phyloP scores from a whole-genome alignment of 495 filamentous ascomycete genomes.

The Penicillium psychrofluorescens region DNA sequence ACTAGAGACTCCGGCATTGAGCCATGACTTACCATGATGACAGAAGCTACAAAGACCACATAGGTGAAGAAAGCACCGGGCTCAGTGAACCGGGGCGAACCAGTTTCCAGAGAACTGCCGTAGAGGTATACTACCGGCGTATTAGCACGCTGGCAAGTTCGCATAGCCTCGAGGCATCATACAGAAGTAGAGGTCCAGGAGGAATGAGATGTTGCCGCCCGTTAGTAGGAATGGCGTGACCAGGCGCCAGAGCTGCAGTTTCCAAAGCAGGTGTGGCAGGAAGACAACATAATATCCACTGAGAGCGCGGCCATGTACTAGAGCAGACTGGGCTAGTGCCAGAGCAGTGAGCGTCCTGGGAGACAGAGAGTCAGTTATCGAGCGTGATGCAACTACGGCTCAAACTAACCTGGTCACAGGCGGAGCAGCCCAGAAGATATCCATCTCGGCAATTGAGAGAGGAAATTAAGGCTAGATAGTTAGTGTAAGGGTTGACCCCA shows the following conservation, averaged over 20 bases:
- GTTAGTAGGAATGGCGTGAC: conserved; percentile 69
- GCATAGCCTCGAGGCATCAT: conserved; percentile 23
- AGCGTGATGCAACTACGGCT: background rate
- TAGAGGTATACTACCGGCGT: conserved; percentile 53
- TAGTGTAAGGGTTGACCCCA: conserved; percentile 3
- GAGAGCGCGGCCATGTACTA: conserved; percentile 55
- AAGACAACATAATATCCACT: conserved; percentile 50
- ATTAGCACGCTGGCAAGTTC: conserved; percentile 20
- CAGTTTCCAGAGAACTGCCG: conserved; percentile 52
- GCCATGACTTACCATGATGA: conserved; percentile 54
- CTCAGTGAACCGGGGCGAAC: conserved; percentile 50
- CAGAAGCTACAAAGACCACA: conserved; percentile 49
- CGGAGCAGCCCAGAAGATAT: conserved; percentile 64
- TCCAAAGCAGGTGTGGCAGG: conserved; percentile 46
- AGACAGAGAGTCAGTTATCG: conserved; percentile 11
- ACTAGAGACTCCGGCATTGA: background rate
- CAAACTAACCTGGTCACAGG: conserved; percentile 57
- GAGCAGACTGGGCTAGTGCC: conserved; percentile 55
- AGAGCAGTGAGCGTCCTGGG: conserved; percentile 64
- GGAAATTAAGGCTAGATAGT: conserved; percentile 3
- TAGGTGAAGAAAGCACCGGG: conserved; percentile 68
- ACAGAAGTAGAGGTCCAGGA: conserved; percentile 83
- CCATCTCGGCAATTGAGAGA: conserved; percentile 31
- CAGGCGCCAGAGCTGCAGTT: conserved; percentile 59
- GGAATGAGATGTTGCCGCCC: conserved; percentile 50